These are phyloP conservation scores for Saccharomycopsis lassenensis DNA, from an alignment of 805 yeast species.

Conservation along the genomic window DNA sequence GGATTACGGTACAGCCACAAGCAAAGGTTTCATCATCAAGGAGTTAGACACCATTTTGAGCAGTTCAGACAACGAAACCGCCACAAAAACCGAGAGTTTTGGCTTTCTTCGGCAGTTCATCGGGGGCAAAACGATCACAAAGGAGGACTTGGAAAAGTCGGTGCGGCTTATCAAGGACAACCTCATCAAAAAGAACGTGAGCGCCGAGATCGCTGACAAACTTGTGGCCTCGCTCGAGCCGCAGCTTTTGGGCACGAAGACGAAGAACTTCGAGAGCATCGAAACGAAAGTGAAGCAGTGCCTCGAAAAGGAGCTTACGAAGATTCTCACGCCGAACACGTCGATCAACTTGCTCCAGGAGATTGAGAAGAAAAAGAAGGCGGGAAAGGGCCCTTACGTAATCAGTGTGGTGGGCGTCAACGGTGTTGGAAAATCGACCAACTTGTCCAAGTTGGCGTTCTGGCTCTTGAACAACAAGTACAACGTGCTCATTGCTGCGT, in stretches of 20 bases:
- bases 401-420: slow-evolving; percentile 96
- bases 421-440: slow-evolving; percentile 97
- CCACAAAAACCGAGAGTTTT: slow-evolving; percentile 28
- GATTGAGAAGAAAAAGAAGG: slow-evolving; percentile 38
- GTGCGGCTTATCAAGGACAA: slow-evolving; percentile 61
- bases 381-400: slow-evolving; percentile 61
- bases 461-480: slow-evolving; percentile 90
- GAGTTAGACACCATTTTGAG: slow-evolving; percentile 16
- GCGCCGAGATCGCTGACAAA: slow-evolving; percentile 75
- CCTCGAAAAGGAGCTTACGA: slow-evolving; percentile 48
- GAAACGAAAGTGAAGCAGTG: slow-evolving; percentile 63
- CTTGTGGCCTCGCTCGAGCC: slow-evolving; percentile 60
- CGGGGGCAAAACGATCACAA: slow-evolving; percentile 48
- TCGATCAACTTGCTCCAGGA: slow-evolving; percentile 80
- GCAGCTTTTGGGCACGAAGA: slow-evolving; percentile 61
- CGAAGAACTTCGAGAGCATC: slow-evolving; percentile 64
- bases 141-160: slow-evolving; percentile 55
- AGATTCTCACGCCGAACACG: slow-evolving; percentile 82
- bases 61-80: slow-evolving; percentile 1
- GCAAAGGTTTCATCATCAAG: slow-evolving; percentile 14
- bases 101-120: slow-evolving; percentile 48
- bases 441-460: slow-evolving; percentile 85
- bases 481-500: slow-evolving; percentile 83
- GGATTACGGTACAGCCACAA: slow-evolving; percentile 16
- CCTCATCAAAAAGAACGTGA: slow-evolving; percentile 76